These are phyloP conservation scores for Vaccinium macrocarpon DNA, from an alignment of 148 eudicot species.

Conservation along the genomic window DNA sequence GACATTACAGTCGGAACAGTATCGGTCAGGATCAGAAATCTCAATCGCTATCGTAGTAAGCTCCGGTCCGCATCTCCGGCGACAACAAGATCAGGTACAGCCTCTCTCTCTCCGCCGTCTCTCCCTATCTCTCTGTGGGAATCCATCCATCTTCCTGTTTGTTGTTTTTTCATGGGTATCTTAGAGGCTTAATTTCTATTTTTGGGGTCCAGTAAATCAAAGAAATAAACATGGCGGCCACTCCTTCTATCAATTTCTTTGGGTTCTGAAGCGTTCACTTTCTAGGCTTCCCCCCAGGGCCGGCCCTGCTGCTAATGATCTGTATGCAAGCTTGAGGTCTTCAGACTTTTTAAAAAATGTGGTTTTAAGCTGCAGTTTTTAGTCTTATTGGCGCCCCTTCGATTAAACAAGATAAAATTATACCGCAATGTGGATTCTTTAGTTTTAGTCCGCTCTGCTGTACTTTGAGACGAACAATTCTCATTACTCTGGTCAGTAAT, in stretches of 20 bases:
- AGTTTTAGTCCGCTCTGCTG: neutral
- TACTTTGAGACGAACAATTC: neutral
- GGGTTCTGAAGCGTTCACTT: neutral
- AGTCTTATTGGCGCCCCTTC: neutral
- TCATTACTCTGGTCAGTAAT: neutral
- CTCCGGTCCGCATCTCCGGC: no score
- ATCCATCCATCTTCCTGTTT: no score
- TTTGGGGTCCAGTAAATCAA: neutral
- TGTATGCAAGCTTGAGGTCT: neutral
- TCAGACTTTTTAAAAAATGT: no score
- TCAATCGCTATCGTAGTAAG: no score
- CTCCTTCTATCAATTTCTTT: neutral
- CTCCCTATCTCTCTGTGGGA: no score
- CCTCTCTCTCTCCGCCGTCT: no score
- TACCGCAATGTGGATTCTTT: neutral
- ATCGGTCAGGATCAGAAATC: no score
- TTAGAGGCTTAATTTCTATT: no score
- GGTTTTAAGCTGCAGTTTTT: neutral
- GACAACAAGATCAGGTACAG: no score
- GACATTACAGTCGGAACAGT: no score
- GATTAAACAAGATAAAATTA: neutral
- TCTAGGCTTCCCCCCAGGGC: neutral
- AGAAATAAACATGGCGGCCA: neutral
- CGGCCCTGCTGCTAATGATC: neutral
- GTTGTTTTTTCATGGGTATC: no score